These are phyloP conservation scores for Ploettnerulaceae sp. DNA, from an alignment of 2,329 filamentous ascomycete species.

Conservation along the genomic window DNA sequence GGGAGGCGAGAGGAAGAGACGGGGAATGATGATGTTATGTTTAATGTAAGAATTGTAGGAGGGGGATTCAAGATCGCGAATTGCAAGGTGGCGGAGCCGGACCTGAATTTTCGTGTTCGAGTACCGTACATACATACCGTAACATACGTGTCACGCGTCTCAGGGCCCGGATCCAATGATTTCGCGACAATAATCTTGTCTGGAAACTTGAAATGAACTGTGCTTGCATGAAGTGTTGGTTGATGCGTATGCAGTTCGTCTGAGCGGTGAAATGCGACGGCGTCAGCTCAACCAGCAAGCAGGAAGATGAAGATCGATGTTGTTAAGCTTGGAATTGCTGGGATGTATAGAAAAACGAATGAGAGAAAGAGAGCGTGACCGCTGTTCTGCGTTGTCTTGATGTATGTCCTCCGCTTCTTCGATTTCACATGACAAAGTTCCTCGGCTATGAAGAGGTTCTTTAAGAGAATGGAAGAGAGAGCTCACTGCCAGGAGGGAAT, in stretches of 20 bases:
- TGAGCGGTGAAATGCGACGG: slow-evolving; percentile 19
- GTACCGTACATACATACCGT: no score
- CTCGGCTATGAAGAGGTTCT: slow-evolving; percentile 5
- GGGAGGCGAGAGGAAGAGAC: background rate
- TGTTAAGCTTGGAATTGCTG: background rate
- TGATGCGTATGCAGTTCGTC: slow-evolving; percentile 14
- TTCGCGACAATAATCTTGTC: slow-evolving; percentile 23
- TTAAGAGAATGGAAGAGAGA: no score
- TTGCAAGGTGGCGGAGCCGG: no score
- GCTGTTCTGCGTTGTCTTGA: slow-evolving; percentile 23
- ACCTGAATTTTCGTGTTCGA: no score
- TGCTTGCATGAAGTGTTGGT: background rate
- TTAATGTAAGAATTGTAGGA: background rate
- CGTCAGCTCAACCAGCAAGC: background rate
- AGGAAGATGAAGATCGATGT: slow-evolving; percentile 1
- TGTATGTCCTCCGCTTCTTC: background rate
- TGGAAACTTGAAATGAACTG: no score
- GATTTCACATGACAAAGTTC: slow-evolving; percentile 11
- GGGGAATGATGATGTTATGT: slow-evolving; percentile 3
- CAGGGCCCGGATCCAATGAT: slow-evolving; percentile 18
- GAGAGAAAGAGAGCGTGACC: slow-evolving; percentile 20
- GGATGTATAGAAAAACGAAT: background rate
- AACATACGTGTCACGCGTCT: no score
- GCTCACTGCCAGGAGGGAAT: no score
- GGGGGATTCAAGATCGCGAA: no score